These are phyloP conservation scores for Apiosordaria backusii DNA, from an alignment of 495 filamentous ascomycete genomes.

Conservation along the genomic window DNA sequence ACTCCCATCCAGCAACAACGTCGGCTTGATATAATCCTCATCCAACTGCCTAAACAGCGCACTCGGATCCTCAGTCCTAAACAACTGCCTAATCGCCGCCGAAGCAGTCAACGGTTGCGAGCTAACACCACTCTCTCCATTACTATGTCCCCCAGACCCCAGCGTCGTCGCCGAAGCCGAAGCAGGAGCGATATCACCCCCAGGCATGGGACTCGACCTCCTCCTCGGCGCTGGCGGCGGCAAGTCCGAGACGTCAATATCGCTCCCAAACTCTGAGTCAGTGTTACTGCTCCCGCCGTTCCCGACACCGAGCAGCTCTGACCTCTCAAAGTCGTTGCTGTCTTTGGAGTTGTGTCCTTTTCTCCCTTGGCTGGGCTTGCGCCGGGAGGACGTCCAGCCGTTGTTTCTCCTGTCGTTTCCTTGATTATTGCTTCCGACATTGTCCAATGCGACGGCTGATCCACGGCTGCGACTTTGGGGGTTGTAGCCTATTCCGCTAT, in stretches of 20 bases:
- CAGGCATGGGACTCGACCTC: constrained; percentile 53
- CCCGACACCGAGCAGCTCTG: constrained; percentile 56
- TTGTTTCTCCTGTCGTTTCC: constrained; percentile 33
- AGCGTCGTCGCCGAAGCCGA: constrained; percentile 19
- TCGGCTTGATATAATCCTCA: constrained; percentile 95
- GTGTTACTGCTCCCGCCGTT: constrained; percentile 59
- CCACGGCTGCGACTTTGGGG: constrained; percentile 54
- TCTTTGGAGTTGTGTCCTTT: constrained; percentile 36
- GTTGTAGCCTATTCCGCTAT: constrained; percentile 64
- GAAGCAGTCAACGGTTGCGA: constrained; percentile 60
- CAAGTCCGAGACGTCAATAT: constrained; percentile 62
- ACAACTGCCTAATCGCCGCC: constrained; percentile 62
- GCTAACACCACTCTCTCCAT: constrained; percentile 33
- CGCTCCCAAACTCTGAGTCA: constrained; percentile 59
- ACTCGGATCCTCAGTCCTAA: constrained; percentile 78
- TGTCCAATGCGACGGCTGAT: constrained; percentile 53
- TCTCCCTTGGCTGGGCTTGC: constrained; percentile 47
- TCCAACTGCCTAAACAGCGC: constrained; percentile 91
- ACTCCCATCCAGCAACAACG: constrained; percentile 70
- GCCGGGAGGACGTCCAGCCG: constrained; percentile 53
- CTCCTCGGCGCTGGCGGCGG: constrained; percentile 50
- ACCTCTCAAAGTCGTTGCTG: constrained; percentile 55
- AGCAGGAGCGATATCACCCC: constrained; percentile 5
- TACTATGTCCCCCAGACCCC: constrained; percentile 9
- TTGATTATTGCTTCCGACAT: constrained; percentile 37